phyloP scores from a whole-genome alignment of 306 rosid species.

The Rosa multiflora region DNA sequence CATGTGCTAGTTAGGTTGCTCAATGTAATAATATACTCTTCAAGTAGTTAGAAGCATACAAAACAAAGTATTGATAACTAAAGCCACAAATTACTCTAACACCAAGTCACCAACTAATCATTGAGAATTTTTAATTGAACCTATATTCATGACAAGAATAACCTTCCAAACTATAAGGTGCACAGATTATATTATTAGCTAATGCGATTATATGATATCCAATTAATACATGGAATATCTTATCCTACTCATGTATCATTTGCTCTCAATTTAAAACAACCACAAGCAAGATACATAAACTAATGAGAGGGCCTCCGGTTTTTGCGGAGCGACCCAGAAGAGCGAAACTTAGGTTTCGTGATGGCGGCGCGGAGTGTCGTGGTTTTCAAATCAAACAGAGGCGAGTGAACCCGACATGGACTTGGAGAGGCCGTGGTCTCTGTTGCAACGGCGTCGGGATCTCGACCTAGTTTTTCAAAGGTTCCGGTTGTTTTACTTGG shows the following conservation, averaged over 20 bases:
- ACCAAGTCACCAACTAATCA: background rate
- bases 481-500: too few species aligned
- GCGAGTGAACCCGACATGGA: too few species aligned
- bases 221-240: background rate
- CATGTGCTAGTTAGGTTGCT: background rate
- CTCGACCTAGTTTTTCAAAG: too few species aligned
- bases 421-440: too few species aligned
- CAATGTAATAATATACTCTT: background rate
- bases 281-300: too few species aligned
- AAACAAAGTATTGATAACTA: background rate
- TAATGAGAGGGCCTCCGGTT: too few species aligned
- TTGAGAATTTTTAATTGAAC: background rate
- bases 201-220: background rate
- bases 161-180: constrained; percentile 1
- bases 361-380: too few species aligned
- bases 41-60: background rate
- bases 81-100: constrained; percentile 5
- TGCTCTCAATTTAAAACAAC: background rate
- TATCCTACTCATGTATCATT: background rate
- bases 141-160: background rate
- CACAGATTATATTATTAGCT: background rate
- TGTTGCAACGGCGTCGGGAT: too few species aligned
- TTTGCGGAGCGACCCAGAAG: too few species aligned
- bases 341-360: too few species aligned
- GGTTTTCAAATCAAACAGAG: too few species aligned